Base-by-base conservation (phyloP, 1,284 basidiomycete species). In the Sporisorium exsertum region DNA sequence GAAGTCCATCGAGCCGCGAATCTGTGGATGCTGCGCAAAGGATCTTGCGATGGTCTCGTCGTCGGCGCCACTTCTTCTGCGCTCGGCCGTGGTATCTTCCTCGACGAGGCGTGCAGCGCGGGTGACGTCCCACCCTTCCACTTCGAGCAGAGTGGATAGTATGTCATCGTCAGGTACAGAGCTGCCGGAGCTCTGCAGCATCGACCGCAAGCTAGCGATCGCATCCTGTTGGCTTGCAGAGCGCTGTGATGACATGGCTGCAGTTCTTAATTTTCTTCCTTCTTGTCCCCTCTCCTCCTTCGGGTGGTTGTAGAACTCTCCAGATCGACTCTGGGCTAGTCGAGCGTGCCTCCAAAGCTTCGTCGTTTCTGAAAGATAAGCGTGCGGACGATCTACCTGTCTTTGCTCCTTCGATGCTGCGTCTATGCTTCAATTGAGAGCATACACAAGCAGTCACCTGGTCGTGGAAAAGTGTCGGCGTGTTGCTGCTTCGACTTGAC, bases 11-110 rank as follows among this genome's bases (percentile, higher is more conserved):
- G 68, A 73, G 35, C 64, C 62, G 5, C 56, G 54, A 9, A 65
- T 43, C 2, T 60, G 59, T 18, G 65, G 54, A 24, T 73, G 63
- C 42, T 68, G 63, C 1, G 73, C 68, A 22, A 76, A 76, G 5
- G 69, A 72, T 24, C 76, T 51, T 7, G 76, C 76, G 32, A 72
- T 75, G 5, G 69, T 62, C 50, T 75, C 77, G 50, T 78, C 77
- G 29, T 75, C 74, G 12, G 74, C 74, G 12, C 74, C 74, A 26
- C 74, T 77, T 29, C 74, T 29, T 29, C 77, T 55, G 13, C 77
- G 59, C 43, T 69, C 72, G 15, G 63, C 72, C 6, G 72, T 64
- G 66, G 27, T 76, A 29, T 72, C 66, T 37, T 78, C 72, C 37
- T 72, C 62, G 22, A 78, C 65, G 18, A 74, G 47, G 33, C 63